Evolutionary conservation across 2,329 filamentous ascomycete species (phyloP).

Genomic region (Colletotrichum sublineola): DNA sequence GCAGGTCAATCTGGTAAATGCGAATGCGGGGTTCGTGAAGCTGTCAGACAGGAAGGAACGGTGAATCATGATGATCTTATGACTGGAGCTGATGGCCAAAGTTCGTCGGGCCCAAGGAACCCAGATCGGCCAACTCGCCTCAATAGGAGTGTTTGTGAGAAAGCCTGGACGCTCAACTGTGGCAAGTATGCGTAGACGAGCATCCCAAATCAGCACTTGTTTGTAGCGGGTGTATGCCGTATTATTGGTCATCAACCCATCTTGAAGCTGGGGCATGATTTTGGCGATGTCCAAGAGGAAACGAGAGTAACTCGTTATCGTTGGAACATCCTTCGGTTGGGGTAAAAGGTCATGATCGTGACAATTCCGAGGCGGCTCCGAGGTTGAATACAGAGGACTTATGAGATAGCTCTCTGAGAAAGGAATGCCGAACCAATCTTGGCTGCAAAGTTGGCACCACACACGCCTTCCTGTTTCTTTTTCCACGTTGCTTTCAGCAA

Average conservation of each 20-base stretch:
- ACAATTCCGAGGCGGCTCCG: slow-evolving; percentile 51
- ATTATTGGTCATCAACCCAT: slow-evolving; percentile 51
- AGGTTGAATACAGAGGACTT: slow-evolving; percentile 52
- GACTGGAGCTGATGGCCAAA: slow-evolving; percentile 54
- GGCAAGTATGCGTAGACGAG: slow-evolving; percentile 51
- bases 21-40: slow-evolving; percentile 50
- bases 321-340: slow-evolving; percentile 44
- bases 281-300: slow-evolving; percentile 50
- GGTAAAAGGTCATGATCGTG: slow-evolving; percentile 50
- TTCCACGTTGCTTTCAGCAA: slow-evolving; percentile 42
- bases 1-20: slow-evolving; percentile 53
- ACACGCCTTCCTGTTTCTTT: slow-evolving; percentile 52
- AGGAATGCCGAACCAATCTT: slow-evolving; percentile 54
- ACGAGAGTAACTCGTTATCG: slow-evolving; percentile 47
- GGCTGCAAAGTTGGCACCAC: slow-evolving; percentile 55
- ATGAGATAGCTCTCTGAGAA: slow-evolving; percentile 57
- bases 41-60: slow-evolving; percentile 53
- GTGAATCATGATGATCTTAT: slow-evolving; percentile 59
- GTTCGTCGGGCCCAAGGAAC: slow-evolving; percentile 52
- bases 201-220: slow-evolving; percentile 52
- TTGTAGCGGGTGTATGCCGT: slow-evolving; percentile 53
- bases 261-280: slow-evolving; percentile 52
- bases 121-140: slow-evolving; percentile 50
- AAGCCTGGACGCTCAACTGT: slow-evolving; percentile 49
- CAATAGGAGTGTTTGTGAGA: slow-evolving; percentile 47